Percentiles rank a stretch among this genome's conserved stretches.
These are phyloP conservation scores for Ophiobolus disseminans DNA, from an alignment of 2,329 filamentous ascomycete genomes.

Conservation along the genomic window DNA sequence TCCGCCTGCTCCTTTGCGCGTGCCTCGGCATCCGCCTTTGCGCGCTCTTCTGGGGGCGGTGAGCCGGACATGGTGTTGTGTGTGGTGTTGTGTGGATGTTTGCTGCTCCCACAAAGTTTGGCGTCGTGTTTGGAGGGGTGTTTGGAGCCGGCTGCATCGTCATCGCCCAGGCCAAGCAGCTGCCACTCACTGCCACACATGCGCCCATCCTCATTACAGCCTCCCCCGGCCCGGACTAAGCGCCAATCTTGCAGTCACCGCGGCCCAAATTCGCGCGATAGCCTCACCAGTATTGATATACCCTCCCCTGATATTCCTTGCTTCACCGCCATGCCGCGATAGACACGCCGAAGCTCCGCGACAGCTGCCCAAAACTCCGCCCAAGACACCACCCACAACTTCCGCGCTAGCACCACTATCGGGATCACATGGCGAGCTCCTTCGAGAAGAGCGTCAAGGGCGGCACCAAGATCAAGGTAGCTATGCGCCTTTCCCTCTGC, in stretches of 20 bases:
- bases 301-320: conserved; percentile 23
- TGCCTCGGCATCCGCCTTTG: conserved; percentile 63
- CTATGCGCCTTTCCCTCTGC: conserved; percentile 12
- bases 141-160: conserved; percentile 17
- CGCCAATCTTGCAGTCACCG: conserved; percentile 21
- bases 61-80: conserved; percentile 47
- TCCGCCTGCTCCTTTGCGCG: conserved; percentile 81
- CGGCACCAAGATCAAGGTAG: conserved; percentile 94
- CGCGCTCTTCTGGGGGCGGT: conserved; percentile 61
- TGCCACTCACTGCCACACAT: no score
- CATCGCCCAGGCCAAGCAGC: conserved; percentile 22
- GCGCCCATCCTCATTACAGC: conserved; percentile 21
- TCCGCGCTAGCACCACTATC: conserved; percentile 17
- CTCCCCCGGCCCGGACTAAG: conserved; percentile 19
- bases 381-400: conserved; percentile 20
- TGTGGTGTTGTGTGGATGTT: conserved; percentile 8
- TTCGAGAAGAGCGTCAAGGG: conserved; percentile 99
- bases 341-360: conserved; percentile 26
- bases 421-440: conserved; percentile 74
- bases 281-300: conserved; percentile 22
- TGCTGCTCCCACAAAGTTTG: neutral
- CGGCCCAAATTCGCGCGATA: conserved; percentile 19
- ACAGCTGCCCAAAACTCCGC: conserved; percentile 17
- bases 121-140: conserved; percentile 17
- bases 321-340: conserved; percentile 39